These are phyloP conservation scores for Amanita subjunquillea DNA, from an alignment of 768 basidiomycete genomes.

Conservation along the genomic window DNA sequence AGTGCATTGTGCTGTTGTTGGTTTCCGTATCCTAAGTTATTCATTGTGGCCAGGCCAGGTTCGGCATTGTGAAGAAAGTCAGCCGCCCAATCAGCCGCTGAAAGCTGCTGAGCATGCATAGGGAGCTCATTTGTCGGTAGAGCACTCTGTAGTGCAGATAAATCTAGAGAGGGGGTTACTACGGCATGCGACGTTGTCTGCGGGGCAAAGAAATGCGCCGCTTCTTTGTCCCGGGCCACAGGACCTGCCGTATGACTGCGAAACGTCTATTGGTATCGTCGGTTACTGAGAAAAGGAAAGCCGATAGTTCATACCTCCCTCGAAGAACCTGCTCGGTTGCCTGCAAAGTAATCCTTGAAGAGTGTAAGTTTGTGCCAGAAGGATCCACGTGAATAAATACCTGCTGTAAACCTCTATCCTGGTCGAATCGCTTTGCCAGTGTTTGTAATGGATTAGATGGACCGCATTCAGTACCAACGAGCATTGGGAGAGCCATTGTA, in stretches of 20 bases:
- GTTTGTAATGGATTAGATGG: conserved; percentile 76
- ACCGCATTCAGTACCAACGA: conserved; percentile 74
- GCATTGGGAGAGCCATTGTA: conserved; percentile 71
- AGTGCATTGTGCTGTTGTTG: background rate
- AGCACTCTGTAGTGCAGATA: conserved; percentile 41
- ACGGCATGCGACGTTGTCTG: conserved; percentile 22
- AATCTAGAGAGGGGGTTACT: conserved; percentile 40
- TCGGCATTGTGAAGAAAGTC: conserved; percentile 39
- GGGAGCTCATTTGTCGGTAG: conserved; percentile 25
- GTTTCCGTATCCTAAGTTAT: background rate
- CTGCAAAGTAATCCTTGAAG: conserved; percentile 57
- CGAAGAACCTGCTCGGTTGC: conserved; percentile 46
- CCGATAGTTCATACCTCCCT: conserved; percentile 37
- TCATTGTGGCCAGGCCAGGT: background rate
- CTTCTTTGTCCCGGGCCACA: conserved; percentile 48
- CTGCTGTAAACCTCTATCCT: conserved; percentile 72
- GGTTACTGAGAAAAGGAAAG: background rate
- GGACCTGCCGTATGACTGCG: conserved; percentile 38
- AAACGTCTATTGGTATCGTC: conserved; percentile 35
- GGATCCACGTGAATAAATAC: conserved; percentile 25
- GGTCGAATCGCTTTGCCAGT: conserved; percentile 70
- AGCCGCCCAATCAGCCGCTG: conserved; percentile 44
- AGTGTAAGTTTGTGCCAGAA: conserved; percentile 3
- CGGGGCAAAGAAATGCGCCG: conserved; percentile 56
- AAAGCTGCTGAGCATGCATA: conserved; percentile 14